These are phyloP conservation scores for Fulvia fulva DNA, from an alignment of 2,329 filamentous ascomycete genomes.

Conservation along the genomic window DNA sequence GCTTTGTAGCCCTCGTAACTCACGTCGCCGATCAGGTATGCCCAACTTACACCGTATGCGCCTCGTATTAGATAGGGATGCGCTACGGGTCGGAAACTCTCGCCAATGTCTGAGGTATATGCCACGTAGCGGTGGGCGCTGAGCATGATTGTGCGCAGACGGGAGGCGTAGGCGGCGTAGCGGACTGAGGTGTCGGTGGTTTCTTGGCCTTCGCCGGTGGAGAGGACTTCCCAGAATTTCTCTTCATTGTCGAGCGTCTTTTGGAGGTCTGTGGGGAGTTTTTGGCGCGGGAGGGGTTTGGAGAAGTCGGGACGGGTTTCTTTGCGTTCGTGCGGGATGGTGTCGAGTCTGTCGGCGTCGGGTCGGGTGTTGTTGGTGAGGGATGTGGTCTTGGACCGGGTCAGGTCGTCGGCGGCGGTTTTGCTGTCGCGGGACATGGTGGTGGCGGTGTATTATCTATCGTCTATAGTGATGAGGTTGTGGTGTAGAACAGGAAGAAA, in stretches of 20 bases:
- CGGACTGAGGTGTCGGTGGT: slow-evolving; percentile 81
- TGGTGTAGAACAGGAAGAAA: neutral
- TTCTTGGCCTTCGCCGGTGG: slow-evolving; percentile 67
- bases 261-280: slow-evolving; percentile 54
- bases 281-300: slow-evolving; percentile 46
- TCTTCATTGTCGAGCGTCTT: slow-evolving; percentile 60
- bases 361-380: neutral
- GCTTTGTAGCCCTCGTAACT: slow-evolving; percentile 92
- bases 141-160: slow-evolving; percentile 63
- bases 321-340: slow-evolving; percentile 40
- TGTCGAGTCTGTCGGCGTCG: slow-evolving; percentile 27
- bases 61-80: slow-evolving; percentile 76
- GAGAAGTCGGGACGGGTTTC: slow-evolving; percentile 47
- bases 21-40: slow-evolving; percentile 87
- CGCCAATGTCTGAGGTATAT: slow-evolving; percentile 91
- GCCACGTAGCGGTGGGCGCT: slow-evolving; percentile 94
- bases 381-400: neutral
- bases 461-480: neutral
- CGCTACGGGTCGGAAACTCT: slow-evolving; percentile 89
- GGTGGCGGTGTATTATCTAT: neutral
- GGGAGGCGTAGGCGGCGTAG: slow-evolving; percentile 87
- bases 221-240: slow-evolving; percentile 58
- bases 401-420: slow-evolving; percentile 38
- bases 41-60: slow-evolving; percentile 89
- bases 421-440: slow-evolving; percentile 7